Evolutionary conservation across 495 filamentous ascomycete genomes (phyloP).

Genomic region (Neurospora sp.): DNA sequence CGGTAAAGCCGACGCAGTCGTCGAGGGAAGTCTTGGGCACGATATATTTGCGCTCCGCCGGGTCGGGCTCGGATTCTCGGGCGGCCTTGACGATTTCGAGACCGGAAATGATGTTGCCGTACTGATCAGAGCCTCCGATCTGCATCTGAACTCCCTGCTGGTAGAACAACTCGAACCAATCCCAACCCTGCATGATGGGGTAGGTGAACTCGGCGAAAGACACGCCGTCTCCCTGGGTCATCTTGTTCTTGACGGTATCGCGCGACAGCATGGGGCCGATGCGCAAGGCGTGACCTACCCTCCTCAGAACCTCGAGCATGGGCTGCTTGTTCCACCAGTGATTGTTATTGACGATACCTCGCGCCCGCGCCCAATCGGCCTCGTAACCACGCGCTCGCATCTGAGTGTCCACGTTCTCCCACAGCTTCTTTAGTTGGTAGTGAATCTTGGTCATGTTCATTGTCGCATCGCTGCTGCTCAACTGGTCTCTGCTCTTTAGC

Average conservation of each 20-base stretch:
- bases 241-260: constrained; percentile 79
- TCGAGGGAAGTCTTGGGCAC: constrained; percentile 23
- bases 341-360: constrained; percentile 66
- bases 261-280: constrained; percentile 79
- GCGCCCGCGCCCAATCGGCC: constrained; percentile 50
- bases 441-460: constrained; percentile 69
- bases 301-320: constrained; percentile 60
- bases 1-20: constrained; percentile 74
- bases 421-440: constrained; percentile 70
- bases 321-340: constrained; percentile 64
- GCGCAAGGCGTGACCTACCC: constrained; percentile 60
- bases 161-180: constrained; percentile 77
- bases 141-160: constrained; percentile 60
- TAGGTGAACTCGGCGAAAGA: constrained; percentile 91
- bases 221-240: constrained; percentile 78
- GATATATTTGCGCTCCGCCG: constrained; percentile 7
- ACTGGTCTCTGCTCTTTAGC: constrained; percentile 50
- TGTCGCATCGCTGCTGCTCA: constrained; percentile 45
- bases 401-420: constrained; percentile 56
- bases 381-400: constrained; percentile 51
- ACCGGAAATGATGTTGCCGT: constrained; percentile 88
- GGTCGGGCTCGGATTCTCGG: constrained; percentile 43
- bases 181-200: constrained; percentile 90
- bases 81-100: constrained; percentile 73
- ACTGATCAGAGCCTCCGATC: constrained; percentile 93